A percentile compares a stretch with the other conserved stretches of the same genome.
Evolutionary conservation across 805 yeast species (phyloP).

Genomic region (Monosporozyma aerobia): DNA sequence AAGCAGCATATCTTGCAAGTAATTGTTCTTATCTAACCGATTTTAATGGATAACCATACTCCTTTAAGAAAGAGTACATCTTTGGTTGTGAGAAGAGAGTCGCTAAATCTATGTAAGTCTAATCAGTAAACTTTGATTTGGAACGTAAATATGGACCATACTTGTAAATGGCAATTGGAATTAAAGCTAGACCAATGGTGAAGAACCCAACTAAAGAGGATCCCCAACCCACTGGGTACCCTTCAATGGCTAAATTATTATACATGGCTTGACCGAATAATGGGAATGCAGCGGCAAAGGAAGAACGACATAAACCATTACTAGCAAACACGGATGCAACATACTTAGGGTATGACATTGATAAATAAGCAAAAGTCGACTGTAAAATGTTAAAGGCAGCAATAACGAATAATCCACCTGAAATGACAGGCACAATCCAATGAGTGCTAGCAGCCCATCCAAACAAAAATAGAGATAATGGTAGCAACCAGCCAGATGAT

Average conservation of each 20-base stretch:
- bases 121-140: too few species aligned
- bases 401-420: slow-evolving; percentile 32
- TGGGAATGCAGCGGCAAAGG: slow-evolving; percentile 52
- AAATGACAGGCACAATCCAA: slow-evolving; percentile 43
- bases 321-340: slow-evolving; percentile 54
- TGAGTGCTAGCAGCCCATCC: slow-evolving; percentile 44
- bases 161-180: slow-evolving; percentile 39
- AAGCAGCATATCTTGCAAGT: too few species aligned
- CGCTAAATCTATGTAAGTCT: too few species aligned
- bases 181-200: slow-evolving; percentile 34
- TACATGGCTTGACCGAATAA: slow-evolving; percentile 56
- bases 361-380: slow-evolving; percentile 41
- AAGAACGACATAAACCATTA: slow-evolving; percentile 42
- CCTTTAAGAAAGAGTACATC: too few species aligned
- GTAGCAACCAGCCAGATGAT: slow-evolving; percentile 34
- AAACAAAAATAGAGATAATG: slow-evolving; percentile 38
- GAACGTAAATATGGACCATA: slow-evolving; percentile 34
- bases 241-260: slow-evolving; percentile 37
- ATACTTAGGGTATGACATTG: slow-evolving; percentile 39
- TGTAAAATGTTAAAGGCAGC: slow-evolving; percentile 43
- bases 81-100: too few species aligned
- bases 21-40: too few species aligned
- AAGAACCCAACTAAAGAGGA: slow-evolving; percentile 40
- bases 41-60: too few species aligned
- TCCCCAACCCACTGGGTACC: slow-evolving; percentile 58